Evolutionary conservation across 495 filamentous ascomycete genomes (phyloP).

Genomic region (Saxispiralis lemnorum): DNA sequence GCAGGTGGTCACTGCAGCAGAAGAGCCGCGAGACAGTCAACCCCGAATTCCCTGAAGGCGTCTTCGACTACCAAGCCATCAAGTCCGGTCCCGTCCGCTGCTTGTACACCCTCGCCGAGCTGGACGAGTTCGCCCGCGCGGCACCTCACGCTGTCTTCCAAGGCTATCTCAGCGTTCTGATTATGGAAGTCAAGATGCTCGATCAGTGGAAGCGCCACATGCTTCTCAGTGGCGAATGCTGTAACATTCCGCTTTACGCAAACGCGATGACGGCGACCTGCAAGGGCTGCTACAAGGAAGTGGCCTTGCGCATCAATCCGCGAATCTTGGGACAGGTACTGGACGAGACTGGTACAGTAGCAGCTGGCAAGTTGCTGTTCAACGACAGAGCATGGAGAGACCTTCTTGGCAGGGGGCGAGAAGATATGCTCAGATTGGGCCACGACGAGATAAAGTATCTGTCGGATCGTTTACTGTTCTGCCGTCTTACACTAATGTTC

Average conservation of each 20-base stretch:
- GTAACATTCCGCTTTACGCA: slow-evolving; percentile 37
- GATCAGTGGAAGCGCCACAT: slow-evolving; percentile 28
- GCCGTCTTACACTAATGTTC: slow-evolving; percentile 36
- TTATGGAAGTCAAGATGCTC: slow-evolving; percentile 36
- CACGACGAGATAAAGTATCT: slow-evolving; percentile 26
- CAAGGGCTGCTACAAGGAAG: slow-evolving; percentile 32
- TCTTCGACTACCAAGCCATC: slow-evolving; percentile 35
- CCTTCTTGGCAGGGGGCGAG: slow-evolving; percentile 28
- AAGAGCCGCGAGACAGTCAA: slow-evolving; percentile 37
- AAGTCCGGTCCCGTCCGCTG: slow-evolving; percentile 28
- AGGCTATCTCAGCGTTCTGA: slow-evolving; percentile 40
- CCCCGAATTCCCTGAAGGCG: slow-evolving; percentile 31
- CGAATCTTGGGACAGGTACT: slow-evolving; percentile 32
- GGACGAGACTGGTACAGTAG: slow-evolving; percentile 38
- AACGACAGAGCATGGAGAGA: slow-evolving; percentile 34
- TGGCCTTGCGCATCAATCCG: slow-evolving; percentile 36
- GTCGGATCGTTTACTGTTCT: slow-evolving; percentile 32
- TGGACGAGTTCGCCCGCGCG: slow-evolving; percentile 34
- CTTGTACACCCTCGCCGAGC: slow-evolving; percentile 39
- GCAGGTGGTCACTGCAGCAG: slow-evolving; percentile 31
- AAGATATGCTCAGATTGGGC: slow-evolving; percentile 18
- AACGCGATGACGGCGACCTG: slow-evolving; percentile 31
- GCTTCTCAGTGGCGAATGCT: slow-evolving; percentile 42
- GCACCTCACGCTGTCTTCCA: slow-evolving; percentile 28
- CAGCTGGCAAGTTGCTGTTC: slow-evolving; percentile 34